Base-by-base conservation (phyloP, 345 rosid species). In the Ceriops tagal region DNA sequence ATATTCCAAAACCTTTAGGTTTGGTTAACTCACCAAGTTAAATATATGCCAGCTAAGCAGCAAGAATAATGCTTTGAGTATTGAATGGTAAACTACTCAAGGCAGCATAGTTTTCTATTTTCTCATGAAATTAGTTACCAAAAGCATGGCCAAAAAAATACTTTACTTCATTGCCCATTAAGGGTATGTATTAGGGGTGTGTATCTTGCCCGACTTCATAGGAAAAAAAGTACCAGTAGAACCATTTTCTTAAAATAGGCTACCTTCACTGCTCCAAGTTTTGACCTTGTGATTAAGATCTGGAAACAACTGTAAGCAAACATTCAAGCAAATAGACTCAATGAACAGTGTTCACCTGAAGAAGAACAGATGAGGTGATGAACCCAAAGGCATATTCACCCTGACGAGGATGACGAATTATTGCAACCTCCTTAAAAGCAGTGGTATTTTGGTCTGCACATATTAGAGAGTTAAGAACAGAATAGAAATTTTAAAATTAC, bases 311-410 rank as follows among this genome's bases (percentile, higher is more conserved):
- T 31, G 22, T 31, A 22, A 53, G 28, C 55, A 32, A 65, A 71
- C 37, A 30, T 26, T 68, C 49, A 31, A 56, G 28, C 28, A 60
- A 28, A 18, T 11, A 69, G 49, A 75, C 46, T 10, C 39, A 21
- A 63, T 19, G 21, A 73, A 49, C 61, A 47, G n/a, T 22, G 31
- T 22, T 65, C 75, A 92, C 97, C 92, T 92, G 96, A 72, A 92
- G 91, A 70, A 83, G 73, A 71, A 91, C 75, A 11, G 91, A 82
- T 35, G 97, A 91, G 46, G 97, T 91, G 53, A 91, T 91, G 71
- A 91, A 91, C 49, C 96, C 96, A 77, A 91, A 89, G 60, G 93
- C 97, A 76, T 91, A 91, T 87, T 91, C 97, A 34, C 96, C 93
- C 66, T 72, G 76, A 68, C 93, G 93, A 64, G 97, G 97, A 77